Percentiles rank a stretch among this genome's conserved stretches.
These are phyloP conservation scores for Dryadomyces quercus-mongolicae DNA, from an alignment of 2,329 filamentous ascomycete species.

Conservation along the genomic window DNA sequence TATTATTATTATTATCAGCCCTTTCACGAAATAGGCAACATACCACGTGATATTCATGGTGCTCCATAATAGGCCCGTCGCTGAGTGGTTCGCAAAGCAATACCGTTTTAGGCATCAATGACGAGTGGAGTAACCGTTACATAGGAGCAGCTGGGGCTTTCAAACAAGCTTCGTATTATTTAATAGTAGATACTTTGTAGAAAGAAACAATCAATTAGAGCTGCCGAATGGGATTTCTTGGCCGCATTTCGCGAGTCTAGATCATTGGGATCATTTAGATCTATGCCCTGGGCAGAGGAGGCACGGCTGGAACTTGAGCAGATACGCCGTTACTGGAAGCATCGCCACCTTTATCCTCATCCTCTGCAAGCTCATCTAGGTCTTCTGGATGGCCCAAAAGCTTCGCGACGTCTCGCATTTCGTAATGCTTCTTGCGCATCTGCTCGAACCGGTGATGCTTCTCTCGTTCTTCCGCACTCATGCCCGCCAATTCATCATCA, in stretches of 20 bases:
- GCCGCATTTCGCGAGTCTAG: no score
- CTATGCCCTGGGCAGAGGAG: conserved; percentile 3
- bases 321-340: conserved; percentile 1
- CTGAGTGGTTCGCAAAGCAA: background rate
- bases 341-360: conserved; percentile 32
- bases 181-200: no score
- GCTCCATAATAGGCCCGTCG: background rate
- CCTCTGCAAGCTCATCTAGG: conserved; percentile 47
- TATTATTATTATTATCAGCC: no score
- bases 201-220: no score
- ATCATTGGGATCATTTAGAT: background rate
- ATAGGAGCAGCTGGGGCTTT: background rate
- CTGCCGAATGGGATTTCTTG: no score
- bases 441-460: conserved; percentile 90
- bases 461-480: conserved; percentile 64
- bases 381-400: conserved; percentile 68
- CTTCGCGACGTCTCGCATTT: conserved; percentile 91
- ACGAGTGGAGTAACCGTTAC: background rate
- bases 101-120: background rate
- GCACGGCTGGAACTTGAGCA: background rate
- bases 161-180: no score
- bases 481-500: conserved; percentile 38
- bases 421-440: conserved; percentile 91
- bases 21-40: background rate
- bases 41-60: background rate